Evolutionary conservation across 805 yeast genomes (phyloP).

Genomic region (Ogataea henricii): DNA sequence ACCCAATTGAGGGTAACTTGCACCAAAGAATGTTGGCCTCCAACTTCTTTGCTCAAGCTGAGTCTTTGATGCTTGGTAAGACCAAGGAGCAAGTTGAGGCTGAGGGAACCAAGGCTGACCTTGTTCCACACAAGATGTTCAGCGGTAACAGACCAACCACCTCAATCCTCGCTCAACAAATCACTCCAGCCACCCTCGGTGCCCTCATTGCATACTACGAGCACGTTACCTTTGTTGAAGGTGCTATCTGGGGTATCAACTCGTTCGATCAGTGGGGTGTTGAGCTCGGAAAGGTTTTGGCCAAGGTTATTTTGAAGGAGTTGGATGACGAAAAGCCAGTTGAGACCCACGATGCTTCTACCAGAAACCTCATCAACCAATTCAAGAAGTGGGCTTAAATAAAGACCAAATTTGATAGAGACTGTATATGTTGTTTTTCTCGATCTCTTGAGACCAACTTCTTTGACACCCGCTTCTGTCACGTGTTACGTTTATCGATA

Average conservation of each 20-base stretch:
- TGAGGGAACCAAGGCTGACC: constrained; percentile 80
- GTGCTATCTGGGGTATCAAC: constrained; percentile 99
- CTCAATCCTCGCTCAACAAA: constrained; percentile 90
- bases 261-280: constrained; percentile 99
- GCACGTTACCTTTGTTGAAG: constrained; percentile 95
- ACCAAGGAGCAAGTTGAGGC: constrained; percentile 76
- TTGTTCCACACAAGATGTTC: constrained; percentile 95
- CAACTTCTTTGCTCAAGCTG: constrained; percentile 97
- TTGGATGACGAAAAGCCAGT: constrained; percentile 63
- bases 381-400: constrained; percentile 77
- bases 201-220: constrained; percentile 97
- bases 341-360: constrained; percentile 81
- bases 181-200: constrained; percentile 96
- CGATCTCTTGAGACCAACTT: too few species aligned
- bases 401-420: neutral
- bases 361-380: constrained; percentile 91
- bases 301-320: constrained; percentile 92
- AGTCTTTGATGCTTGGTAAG: constrained; percentile 97
- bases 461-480: neutral
- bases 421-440: neutral
- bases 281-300: constrained; percentile 96
- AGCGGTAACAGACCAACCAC: constrained; percentile 99
- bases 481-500: neutral
- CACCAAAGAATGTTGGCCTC: constrained; percentile 99
- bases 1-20: constrained; percentile 90